These are phyloP conservation scores for Hypholoma fasciculare DNA, from an alignment of 768 basidiomycete genomes.

Conservation along the genomic window DNA sequence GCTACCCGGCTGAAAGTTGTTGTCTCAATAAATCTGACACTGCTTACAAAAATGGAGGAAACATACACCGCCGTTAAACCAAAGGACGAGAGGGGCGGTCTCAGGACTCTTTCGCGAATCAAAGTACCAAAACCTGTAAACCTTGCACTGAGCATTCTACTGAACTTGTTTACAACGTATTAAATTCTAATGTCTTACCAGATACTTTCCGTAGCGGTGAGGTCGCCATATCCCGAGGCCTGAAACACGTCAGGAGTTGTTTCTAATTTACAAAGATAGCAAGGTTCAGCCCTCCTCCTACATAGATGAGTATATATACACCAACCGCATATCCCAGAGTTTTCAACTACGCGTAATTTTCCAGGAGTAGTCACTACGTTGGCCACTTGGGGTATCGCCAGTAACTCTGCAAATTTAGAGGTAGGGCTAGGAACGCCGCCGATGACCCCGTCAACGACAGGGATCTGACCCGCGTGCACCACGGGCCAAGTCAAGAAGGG, in stretches of 20 bases:
- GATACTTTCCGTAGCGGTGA: slow-evolving; percentile 53
- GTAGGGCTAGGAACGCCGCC: slow-evolving; percentile 40
- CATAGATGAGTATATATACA: background rate
- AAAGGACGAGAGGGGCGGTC: slow-evolving; percentile 63
- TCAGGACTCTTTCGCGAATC: slow-evolving; percentile 58
- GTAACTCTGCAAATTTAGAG: background rate
- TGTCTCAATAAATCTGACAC: background rate
- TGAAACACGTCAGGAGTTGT: slow-evolving; percentile 60
- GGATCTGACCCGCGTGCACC: slow-evolving; percentile 36
- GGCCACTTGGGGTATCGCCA: slow-evolving; percentile 1
- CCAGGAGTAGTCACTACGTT: slow-evolving; percentile 38
- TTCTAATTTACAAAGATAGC: slow-evolving; percentile 32
- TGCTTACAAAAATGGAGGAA: background rate
- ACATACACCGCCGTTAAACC: slow-evolving; percentile 68
- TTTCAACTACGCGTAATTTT: slow-evolving; percentile 54
- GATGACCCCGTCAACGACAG: slow-evolving; percentile 47
- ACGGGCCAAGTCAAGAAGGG: background rate
- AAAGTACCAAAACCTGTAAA: slow-evolving; percentile 69
- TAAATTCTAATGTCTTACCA: slow-evolving; percentile 36
- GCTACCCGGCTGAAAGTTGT: slow-evolving; percentile 43
- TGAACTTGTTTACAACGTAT: background rate
- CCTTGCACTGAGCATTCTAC: background rate
- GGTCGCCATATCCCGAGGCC: slow-evolving; percentile 65
- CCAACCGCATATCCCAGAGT: slow-evolving; percentile 60
- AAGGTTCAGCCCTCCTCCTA: background rate